Conservation (phyloP, 2,329 filamentous ascomycete species). For the Fusarium hainanense region DNA sequence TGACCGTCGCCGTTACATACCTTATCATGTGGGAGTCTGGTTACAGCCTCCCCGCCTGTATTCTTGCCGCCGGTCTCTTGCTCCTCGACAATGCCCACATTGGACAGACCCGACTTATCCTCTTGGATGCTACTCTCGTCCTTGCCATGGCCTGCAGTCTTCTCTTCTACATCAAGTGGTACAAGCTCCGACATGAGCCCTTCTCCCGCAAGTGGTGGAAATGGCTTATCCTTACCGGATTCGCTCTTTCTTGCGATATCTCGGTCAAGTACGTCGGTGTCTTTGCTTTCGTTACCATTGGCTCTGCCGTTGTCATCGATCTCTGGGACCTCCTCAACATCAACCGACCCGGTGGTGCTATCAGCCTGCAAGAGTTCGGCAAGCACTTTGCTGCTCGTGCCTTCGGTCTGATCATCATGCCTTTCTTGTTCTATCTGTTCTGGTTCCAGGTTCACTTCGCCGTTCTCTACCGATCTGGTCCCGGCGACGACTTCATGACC, state of each 20-base stretch:
- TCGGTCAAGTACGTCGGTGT: conserved; percentile 98
- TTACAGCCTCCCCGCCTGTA: conserved; percentile 92
- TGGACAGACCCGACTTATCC: conserved; percentile 92
- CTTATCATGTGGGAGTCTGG: conserved; percentile 99
- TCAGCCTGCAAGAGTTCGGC: conserved; percentile 81
- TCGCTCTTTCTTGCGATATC: conserved; percentile 95
- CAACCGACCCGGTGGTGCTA: conserved; percentile 83
- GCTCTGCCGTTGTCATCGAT: conserved; percentile 92
- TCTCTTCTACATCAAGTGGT: conserved; percentile 95
- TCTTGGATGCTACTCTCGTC: conserved; percentile 93
- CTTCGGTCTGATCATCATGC: conserved; percentile 87
- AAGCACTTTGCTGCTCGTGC: conserved; percentile 91
- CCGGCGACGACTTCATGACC: conserved; percentile 98
- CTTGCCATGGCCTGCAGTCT: conserved; percentile 96
- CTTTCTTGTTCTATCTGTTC: conserved; percentile 98
- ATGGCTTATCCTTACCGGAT: conserved; percentile 95
- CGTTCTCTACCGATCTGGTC: conserved; percentile 86
- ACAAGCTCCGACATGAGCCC: conserved; percentile 89
- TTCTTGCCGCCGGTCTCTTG: conserved; percentile 85
- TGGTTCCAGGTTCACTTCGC: conserved; percentile 99
- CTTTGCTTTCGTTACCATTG: conserved; percentile 97
- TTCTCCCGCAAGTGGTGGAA: conserved; percentile 99
- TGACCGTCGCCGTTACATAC: conserved; percentile 94
- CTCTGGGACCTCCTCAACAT: conserved; percentile 94
- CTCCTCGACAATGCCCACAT: conserved; percentile 98